These are phyloP conservation scores for Didymella exigua DNA, from an alignment of 2,329 filamentous ascomycete species.

Conservation along the genomic window DNA sequence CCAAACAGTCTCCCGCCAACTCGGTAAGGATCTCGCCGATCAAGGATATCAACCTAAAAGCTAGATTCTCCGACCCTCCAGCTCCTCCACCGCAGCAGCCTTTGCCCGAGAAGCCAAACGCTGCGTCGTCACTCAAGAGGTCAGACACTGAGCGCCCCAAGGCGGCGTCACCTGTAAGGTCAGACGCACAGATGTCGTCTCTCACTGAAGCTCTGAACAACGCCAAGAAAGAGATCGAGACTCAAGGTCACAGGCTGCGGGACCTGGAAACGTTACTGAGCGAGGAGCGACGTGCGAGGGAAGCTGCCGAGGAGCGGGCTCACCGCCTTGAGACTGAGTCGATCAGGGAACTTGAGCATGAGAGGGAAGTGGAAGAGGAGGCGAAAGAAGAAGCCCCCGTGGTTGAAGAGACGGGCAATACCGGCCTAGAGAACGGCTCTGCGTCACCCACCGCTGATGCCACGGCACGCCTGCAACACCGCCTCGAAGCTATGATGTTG, in stretches of 20 bases:
- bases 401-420: slow-evolving; percentile 20
- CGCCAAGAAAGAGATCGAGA: slow-evolving; percentile 85
- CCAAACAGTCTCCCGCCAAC: slow-evolving; percentile 52
- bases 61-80: slow-evolving; percentile 89
- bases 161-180: slow-evolving; percentile 63
- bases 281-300: slow-evolving; percentile 79
- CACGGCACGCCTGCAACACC: slow-evolving; percentile 65
- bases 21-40: slow-evolving; percentile 53
- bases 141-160: slow-evolving; percentile 77
- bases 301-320: slow-evolving; percentile 82
- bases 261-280: slow-evolving; percentile 79
- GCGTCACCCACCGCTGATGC: slow-evolving; percentile 38
- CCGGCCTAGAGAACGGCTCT: slow-evolving; percentile 29
- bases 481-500: slow-evolving; percentile 74
- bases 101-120: slow-evolving; percentile 89
- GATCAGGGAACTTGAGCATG: slow-evolving; percentile 44
- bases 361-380: slow-evolving; percentile 28
- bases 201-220: slow-evolving; percentile 83
- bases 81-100: slow-evolving; percentile 93
- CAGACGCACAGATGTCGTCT: slow-evolving; percentile 77
- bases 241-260: slow-evolving; percentile 77
- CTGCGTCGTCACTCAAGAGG: slow-evolving; percentile 70
- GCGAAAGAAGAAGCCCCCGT: slow-evolving; percentile 18
- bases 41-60: slow-evolving; percentile 71
- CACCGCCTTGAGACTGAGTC: slow-evolving; percentile 70